Conservation (phyloP, 208 protist genomes). For the Giardia muris region DNA sequence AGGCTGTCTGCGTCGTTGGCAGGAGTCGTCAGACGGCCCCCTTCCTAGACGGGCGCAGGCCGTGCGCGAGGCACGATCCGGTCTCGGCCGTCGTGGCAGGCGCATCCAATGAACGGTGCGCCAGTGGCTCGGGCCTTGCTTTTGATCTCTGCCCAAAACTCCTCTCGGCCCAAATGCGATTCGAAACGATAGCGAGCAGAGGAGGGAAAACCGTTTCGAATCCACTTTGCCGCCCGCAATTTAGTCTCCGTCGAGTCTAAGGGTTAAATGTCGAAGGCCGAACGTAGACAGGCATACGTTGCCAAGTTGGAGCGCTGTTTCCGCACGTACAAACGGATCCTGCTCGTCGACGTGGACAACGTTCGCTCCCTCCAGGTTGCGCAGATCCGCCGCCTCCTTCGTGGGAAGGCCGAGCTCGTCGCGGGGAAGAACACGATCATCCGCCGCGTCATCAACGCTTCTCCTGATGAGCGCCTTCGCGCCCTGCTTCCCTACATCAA, state of each 20-base stretch:
- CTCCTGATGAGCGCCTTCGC: conserved; percentile 42
- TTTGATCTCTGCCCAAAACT: neutral
- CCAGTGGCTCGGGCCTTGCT: neutral
- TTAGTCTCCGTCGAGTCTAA: neutral
- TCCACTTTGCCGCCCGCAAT: too few relatives aligned
- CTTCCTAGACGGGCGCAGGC: too few relatives aligned
- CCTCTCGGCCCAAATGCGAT: neutral
- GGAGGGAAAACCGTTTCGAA: too few relatives aligned
- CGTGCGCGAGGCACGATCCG: too few relatives aligned
- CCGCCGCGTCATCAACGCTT: conserved; percentile 25
- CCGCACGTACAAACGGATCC: conserved; percentile 70
- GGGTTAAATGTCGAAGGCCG: neutral
- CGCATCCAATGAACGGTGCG: too few relatives aligned
- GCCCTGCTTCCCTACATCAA: conserved; percentile 59
- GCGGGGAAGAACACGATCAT: conserved; percentile 84
- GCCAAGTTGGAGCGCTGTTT: conserved; percentile 66
- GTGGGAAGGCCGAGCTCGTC: conserved; percentile 74
- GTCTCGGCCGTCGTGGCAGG: too few relatives aligned
- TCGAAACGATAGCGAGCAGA: too few relatives aligned
- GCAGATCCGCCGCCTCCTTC: conserved; percentile 71
- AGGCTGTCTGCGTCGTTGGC: too few relatives aligned
- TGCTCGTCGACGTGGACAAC: conserved; percentile 83
- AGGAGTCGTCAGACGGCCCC: too few relatives aligned
- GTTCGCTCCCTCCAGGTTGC: conserved; percentile 86
- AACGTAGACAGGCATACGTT: conserved; percentile 55